These are phyloP conservation scores for Entrophospora sp. DNA, from an alignment of 192 early-diverging fungal genomes.

Conservation along the genomic window DNA sequence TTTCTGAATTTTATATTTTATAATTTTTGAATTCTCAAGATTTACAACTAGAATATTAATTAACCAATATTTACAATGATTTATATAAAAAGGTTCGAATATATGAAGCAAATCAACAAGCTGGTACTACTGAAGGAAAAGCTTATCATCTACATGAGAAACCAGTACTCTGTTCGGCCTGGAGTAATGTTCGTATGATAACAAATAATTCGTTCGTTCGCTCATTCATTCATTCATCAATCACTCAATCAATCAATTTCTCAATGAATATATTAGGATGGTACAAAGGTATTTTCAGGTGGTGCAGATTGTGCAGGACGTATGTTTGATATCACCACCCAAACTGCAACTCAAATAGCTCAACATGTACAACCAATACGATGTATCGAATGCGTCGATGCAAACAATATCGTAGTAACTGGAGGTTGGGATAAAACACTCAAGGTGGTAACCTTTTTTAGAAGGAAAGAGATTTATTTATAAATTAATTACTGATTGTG, in stretches of 20 bases:
- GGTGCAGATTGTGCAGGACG: constrained; percentile 82
- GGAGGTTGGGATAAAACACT: constrained; percentile 94
- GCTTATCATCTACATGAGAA: constrained; percentile 70
- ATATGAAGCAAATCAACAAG: constrained; percentile 72
- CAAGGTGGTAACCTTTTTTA: constrained; percentile 25
- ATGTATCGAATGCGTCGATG: constrained; percentile 68
- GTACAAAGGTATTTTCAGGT: constrained; percentile 78
- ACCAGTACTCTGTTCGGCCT: constrained; percentile 71
- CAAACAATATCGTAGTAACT: constrained; percentile 61
- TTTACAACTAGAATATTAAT: background rate
- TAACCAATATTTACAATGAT: background rate
- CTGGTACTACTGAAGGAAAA: constrained; percentile 64
- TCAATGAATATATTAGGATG: constrained; percentile 52
- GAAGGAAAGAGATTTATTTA: background rate
- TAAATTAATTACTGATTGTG: background rate
- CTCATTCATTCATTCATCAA: background rate
- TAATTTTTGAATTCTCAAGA: too few relatives aligned
- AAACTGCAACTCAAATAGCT: constrained; percentile 74
- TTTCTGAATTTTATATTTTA: background rate
- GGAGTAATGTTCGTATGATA: constrained; percentile 72
- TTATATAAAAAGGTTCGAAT: constrained; percentile 66
- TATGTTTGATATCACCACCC: constrained; percentile 75
- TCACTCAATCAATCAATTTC: background rate
- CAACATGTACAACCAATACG: constrained; percentile 85
- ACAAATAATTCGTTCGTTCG: too few relatives aligned